Evolutionary conservation across 2,329 filamentous ascomycete species (phyloP), one percentile per base, ranked within the genome.

Genomic region (Chaetoscypha palmicola): DNA sequence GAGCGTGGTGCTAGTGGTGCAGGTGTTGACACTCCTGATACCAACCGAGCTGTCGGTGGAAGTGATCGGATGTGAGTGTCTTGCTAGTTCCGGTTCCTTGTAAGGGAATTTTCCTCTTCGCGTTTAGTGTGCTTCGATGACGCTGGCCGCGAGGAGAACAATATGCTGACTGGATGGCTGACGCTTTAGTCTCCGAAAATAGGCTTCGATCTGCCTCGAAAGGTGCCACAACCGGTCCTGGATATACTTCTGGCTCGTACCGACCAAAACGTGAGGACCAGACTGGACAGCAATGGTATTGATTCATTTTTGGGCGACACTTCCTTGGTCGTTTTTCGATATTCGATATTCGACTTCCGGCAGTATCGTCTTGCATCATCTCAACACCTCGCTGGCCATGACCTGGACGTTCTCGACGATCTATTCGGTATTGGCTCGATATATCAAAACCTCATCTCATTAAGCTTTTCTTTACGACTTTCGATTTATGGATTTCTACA

Each of bases 1-100:
- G 85, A 84, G 64, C 79, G 79, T 62, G 75, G 73, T 67, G 58
- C 62, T 41, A 64, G 58, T 64, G 73, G 71, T 60, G 68, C 69
- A 58, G 73, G 71, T 60, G 68, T 70, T 58, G 79, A 86, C 64
- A 80, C 77, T 66, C 79, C 80, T 58, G 81, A 86, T 63, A 81
- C 81, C 68, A 82, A 76, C 74, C 79, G 82, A 68, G 81, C 80
- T 68, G 78, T 85, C 63, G 83, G 81, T 66, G 81, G 82, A 71
- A 87, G 82, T 76, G 84, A 88, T 73, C 83, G 88, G 86, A 94
- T 95, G 89, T 95, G 86, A 95, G 89, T 94, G 72, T 75, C 73
- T 78, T 50, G 56, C 53, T 56, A 58, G 49, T 75, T 69, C 73
- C 62, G 59, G 69, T 73, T 70, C 67, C 66, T 86, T 82, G 84